Evolutionary conservation across 768 basidiomycete genomes (phyloP).

Genomic region (Paxillus rubicundulus): DNA sequence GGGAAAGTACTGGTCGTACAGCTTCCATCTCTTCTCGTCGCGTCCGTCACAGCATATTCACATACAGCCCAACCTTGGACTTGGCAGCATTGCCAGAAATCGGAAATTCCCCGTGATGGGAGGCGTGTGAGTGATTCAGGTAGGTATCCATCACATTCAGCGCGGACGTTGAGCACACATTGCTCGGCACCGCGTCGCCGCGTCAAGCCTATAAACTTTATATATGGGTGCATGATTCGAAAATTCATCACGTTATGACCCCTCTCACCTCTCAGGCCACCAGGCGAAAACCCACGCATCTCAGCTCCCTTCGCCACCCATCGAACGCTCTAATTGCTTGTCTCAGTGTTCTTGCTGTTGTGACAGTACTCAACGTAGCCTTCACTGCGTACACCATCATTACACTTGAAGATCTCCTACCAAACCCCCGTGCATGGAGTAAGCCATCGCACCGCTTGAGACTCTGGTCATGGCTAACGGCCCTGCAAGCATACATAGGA

Average conservation of each 20-base stretch:
- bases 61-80: background rate
- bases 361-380: slow-evolving; percentile 24
- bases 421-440: slow-evolving; percentile 24
- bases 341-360: slow-evolving; percentile 16
- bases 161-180: background rate
- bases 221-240: background rate
- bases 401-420: slow-evolving; percentile 12
- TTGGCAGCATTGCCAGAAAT: background rate
- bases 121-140: background rate
- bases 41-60: background rate
- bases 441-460: background rate
- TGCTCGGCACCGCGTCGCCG: background rate
- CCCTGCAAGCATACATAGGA: slow-evolving; percentile 26
- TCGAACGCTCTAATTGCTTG: slow-evolving; percentile 6
- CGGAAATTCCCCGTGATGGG: background rate
- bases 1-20: background rate
- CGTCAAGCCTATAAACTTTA: background rate
- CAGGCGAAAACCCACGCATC: background rate
- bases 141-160: background rate
- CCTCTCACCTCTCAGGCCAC: background rate
- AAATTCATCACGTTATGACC: slow-evolving; percentile 4
- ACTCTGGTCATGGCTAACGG: background rate
- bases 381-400: slow-evolving; percentile 19
- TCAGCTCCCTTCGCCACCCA: background rate
- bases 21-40: background rate